Conservation (phyloP, 805 yeast genomes). For the Limtongozyma cylindracea region DNA sequence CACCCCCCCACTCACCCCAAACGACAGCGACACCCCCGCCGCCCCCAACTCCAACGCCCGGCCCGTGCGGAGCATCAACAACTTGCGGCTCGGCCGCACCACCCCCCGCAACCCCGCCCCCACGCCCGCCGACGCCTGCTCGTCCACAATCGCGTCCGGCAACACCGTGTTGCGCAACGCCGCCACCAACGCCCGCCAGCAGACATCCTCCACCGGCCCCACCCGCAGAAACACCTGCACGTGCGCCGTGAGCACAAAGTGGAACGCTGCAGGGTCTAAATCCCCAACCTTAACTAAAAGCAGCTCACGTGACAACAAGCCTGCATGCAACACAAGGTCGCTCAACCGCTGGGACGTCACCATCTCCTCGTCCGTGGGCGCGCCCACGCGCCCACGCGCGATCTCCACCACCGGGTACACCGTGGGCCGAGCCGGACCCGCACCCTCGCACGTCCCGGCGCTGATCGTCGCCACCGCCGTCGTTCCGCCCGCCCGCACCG, state of each 20-base stretch:
- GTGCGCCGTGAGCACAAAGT: conserved; percentile 37
- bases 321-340: conserved; percentile 32
- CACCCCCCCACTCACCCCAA: no score
- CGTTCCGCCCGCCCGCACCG: conserved; percentile 46
- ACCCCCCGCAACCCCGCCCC: no score
- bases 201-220: conserved; percentile 61
- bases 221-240: conserved; percentile 57
- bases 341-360: conserved; percentile 37
- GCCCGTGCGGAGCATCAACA: no score
- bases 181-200: conserved; percentile 38
- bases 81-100: no score
- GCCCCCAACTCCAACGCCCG: no score
- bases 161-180: conserved; percentile 35
- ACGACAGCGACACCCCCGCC: no score
- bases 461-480: conserved; percentile 47
- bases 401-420: conserved; percentile 59
- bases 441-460: conserved; percentile 31
- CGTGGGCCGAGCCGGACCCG: conserved; percentile 5
- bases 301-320: conserved; percentile 43
- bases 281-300: no score
- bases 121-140: conserved; percentile 28
- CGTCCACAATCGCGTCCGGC: conserved; percentile 38
- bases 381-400: conserved; percentile 49
- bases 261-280: no score
- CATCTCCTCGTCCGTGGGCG: conserved; percentile 76